phyloP scores from a whole-genome alignment of 2,329 filamentous ascomycete species.

The Aspergillus neotritici region DNA sequence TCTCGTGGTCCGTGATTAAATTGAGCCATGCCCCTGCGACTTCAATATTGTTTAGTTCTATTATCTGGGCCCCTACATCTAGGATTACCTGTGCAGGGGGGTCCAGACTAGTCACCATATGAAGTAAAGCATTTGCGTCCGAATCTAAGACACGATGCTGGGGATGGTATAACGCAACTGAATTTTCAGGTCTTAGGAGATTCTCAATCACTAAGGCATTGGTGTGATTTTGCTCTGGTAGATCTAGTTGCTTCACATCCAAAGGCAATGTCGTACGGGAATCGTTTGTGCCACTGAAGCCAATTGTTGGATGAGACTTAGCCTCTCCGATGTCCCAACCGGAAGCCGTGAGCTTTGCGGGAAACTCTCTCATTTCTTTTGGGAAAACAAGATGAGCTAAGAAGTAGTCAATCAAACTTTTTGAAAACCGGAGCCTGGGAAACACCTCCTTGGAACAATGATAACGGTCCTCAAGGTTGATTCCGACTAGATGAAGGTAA shows the following conservation, averaged over 20 bases:
- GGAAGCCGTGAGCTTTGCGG: conserved; percentile 57
- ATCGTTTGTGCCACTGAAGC: conserved; percentile 68
- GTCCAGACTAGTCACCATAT: conserved; percentile 36
- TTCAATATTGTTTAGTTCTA: conserved; percentile 56
- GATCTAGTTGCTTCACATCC: conserved; percentile 51
- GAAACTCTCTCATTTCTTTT: conserved; percentile 58
- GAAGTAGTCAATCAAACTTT: conserved; percentile 58
- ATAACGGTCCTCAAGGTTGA: conserved; percentile 55
- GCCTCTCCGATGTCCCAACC: conserved; percentile 57
- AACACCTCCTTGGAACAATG: conserved; percentile 50
- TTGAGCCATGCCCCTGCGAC: conserved; percentile 54
- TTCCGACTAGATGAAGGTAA: conserved; percentile 42
- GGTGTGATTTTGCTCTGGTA: conserved; percentile 54
- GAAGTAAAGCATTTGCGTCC: conserved; percentile 41
- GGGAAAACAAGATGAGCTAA: conserved; percentile 56
- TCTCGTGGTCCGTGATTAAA: conserved; percentile 8
- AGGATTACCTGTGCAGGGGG: conserved; percentile 55
- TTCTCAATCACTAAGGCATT: conserved; percentile 61
- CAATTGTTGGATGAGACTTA: conserved; percentile 50
- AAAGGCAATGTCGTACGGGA: conserved; percentile 55
- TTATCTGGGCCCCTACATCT: conserved; percentile 64
- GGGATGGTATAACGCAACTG: conserved; percentile 7
- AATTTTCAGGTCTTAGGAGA: conserved; percentile 52
- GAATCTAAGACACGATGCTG: conserved; percentile 10
- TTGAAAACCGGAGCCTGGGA: conserved; percentile 48